phyloP scores from a whole-genome alignment of 176 grass and related monocot genomes.

The Triticum aestivum region IWGSC_CS_RefSeq_v2.1 NC_057798.1:26623311-26623810 shows the following conservation, averaged over 20 bases:
- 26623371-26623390: conserved; percentile 14
- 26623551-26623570: no score
- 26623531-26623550: no score
- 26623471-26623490: no score
- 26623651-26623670: conserved; percentile 66
- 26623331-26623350: not conserved
- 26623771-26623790: not conserved
- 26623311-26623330: not conserved
- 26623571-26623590: not conserved
- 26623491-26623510: no score
- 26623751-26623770: no score
- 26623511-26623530: no score
- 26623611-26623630: conserved; percentile 63
- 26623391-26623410: not conserved
- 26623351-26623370: not conserved
- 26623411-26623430: no score
- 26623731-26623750: no score
- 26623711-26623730: conserved; percentile 14
- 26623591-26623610: conserved; percentile 39
- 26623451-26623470: not conserved
- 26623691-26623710: conserved; percentile 67
- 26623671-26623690: conserved; percentile 66
- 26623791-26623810: no score
- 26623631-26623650: conserved; percentile 84
- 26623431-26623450: not conserved